phyloP scores from a whole-genome alignment of 169 alveolate species.

The Fabrea salina region DNA sequence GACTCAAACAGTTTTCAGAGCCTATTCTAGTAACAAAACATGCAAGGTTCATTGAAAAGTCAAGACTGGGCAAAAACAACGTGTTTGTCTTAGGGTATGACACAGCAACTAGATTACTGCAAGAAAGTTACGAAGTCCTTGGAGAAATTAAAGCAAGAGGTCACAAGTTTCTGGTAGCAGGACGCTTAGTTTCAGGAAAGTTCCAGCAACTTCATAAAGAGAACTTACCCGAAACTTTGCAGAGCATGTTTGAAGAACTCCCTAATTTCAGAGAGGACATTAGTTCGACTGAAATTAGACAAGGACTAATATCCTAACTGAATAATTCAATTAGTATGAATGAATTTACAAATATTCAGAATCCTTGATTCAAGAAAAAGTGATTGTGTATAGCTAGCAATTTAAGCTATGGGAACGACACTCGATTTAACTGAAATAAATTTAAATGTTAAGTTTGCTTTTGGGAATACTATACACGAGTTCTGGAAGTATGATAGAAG shows the following conservation, averaged over 20 bases:
- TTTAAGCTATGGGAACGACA: too few relatives aligned
- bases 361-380: too few relatives aligned
- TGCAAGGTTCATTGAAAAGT: background rate
- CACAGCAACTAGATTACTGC: background rate
- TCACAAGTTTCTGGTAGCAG: background rate
- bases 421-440: too few relatives aligned
- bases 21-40: background rate
- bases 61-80: background rate
- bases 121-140: background rate
- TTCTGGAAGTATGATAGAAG: too few relatives aligned
- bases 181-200: background rate
- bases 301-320: too few relatives aligned
- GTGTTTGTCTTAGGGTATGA: background rate
- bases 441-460: too few relatives aligned
- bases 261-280: slow-evolving; percentile 30
- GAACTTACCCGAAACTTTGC: background rate
- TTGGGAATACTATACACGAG: too few relatives aligned
- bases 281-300: slow-evolving; percentile 43
- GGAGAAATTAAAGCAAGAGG: background rate
- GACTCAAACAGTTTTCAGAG: background rate
- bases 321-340: too few relatives aligned
- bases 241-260: slow-evolving; percentile 35
- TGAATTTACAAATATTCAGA: too few relatives aligned
- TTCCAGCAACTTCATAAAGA: background rate
- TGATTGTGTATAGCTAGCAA: too few relatives aligned